Conservation (phyloP, 2,329 filamentous ascomycete genomes). For the Nigrospora osmanthi region DNA sequence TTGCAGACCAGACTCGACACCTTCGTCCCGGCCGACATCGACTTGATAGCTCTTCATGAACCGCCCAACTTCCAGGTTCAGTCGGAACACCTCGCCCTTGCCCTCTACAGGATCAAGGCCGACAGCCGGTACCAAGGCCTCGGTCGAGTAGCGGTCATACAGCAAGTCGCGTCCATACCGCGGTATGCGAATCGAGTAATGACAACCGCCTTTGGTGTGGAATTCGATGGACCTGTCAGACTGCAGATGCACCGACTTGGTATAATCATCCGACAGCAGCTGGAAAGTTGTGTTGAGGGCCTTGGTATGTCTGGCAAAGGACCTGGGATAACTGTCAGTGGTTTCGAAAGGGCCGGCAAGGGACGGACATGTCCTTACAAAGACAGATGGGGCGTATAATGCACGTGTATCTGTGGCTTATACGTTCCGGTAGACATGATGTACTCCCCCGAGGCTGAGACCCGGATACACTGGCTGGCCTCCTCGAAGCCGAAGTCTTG, state of each 20-base stretch:
- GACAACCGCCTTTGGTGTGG: slow-evolving; percentile 80
- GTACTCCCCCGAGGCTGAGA: slow-evolving; percentile 96
- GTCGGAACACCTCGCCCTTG: slow-evolving; percentile 81
- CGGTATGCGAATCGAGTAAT: slow-evolving; percentile 83
- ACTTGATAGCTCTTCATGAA: slow-evolving; percentile 94
- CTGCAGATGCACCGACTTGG: slow-evolving; percentile 90
- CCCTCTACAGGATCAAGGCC: slow-evolving; percentile 73
- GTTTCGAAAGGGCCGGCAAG: no score
- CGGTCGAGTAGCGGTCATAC: slow-evolving; percentile 75
- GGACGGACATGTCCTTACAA: slow-evolving; percentile 29
- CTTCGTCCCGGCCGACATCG: slow-evolving; percentile 80
- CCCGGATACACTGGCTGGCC: slow-evolving; percentile 80
- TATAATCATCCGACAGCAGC: slow-evolving; percentile 82
- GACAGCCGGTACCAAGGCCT: slow-evolving; percentile 80
- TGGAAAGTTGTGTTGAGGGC: slow-evolving; percentile 87
- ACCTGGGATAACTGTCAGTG: slow-evolving; percentile 23
- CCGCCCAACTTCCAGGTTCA: slow-evolving; percentile 85
- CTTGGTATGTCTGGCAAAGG: slow-evolving; percentile 85
- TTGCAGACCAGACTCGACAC: slow-evolving; percentile 66
- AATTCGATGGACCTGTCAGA: slow-evolving; percentile 88
- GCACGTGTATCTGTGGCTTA: slow-evolving; percentile 84
- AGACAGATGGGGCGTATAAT: slow-evolving; percentile 86
- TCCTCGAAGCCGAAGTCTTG: slow-evolving; percentile 98
- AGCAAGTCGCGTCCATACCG: slow-evolving; percentile 85
- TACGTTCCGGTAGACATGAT: slow-evolving; percentile 51